Conservation (phyloP, 768 basidiomycete species). For the Boletus reticuloceps region DNA sequence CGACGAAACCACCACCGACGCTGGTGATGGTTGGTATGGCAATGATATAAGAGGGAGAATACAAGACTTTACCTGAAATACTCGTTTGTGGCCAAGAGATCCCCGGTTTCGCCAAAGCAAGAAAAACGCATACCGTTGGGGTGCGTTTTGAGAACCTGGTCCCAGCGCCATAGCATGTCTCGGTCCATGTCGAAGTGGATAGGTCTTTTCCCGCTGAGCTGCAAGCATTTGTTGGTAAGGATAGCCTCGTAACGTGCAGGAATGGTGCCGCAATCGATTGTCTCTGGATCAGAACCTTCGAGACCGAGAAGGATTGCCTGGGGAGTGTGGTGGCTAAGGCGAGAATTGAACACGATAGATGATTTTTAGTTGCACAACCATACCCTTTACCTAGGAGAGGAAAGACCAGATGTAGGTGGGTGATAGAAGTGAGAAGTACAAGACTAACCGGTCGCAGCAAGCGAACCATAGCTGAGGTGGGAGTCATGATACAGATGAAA, state of each 20-base stretch:
- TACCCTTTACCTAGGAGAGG: conserved; percentile 69
- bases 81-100: conserved; percentile 89
- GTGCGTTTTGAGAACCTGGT: conserved; percentile 84
- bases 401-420: conserved; percentile 5
- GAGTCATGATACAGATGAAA: not conserved
- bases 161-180: conserved; percentile 93
- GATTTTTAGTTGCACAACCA: conserved; percentile 13
- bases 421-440: not conserved
- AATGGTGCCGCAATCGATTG: conserved; percentile 85
- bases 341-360: conserved; percentile 1
- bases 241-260: conserved; percentile 73
- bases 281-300: conserved; percentile 91
- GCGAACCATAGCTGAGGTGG: conserved; percentile 71
- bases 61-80: conserved; percentile 63
- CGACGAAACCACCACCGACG: conserved; percentile 93
- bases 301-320: conserved; percentile 83
- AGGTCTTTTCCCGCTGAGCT: conserved; percentile 69
- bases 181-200: conserved; percentile 84
- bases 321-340: conserved; percentile 74
- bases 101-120: conserved; percentile 76
- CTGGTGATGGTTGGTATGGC: conserved; percentile 29
- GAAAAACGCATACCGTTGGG: conserved; percentile 95
- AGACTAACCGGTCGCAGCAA: conserved; percentile 82
- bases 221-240: conserved; percentile 57
- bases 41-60: not conserved